Conservation (phyloP, 805 yeast species). For the Tetrapisispora namnaoensis region DNA sequence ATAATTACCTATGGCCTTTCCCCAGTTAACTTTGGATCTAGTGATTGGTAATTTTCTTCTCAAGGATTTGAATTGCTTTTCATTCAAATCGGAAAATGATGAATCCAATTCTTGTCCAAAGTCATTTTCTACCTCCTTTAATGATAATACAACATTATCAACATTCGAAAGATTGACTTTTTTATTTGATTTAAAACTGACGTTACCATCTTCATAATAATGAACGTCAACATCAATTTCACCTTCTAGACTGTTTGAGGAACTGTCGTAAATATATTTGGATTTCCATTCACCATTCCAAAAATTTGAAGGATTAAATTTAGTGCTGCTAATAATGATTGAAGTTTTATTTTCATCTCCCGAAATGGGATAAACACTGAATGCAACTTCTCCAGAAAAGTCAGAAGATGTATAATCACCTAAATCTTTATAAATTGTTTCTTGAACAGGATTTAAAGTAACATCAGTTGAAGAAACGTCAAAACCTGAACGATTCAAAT, state of each 20-base stretch:
- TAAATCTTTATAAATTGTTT: conserved; percentile 14
- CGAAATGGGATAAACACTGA: conserved; percentile 34
- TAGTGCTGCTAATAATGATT: conserved; percentile 59
- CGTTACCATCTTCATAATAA: conserved; percentile 94
- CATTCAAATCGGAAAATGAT: conserved; percentile 65
- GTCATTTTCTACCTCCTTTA: conserved; percentile 46
- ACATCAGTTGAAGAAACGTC: conserved; percentile 40
- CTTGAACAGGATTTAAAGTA: conserved; percentile 12
- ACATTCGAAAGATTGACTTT: conserved; percentile 22
- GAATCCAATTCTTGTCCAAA: conserved; percentile 51
- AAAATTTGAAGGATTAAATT: conserved; percentile 63
- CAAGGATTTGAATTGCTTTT: conserved; percentile 67
- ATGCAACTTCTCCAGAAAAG: conserved; percentile 48
- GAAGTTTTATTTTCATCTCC: conserved; percentile 22
- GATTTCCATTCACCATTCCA: conserved; percentile 89
- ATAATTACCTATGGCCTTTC: conserved; percentile 82
- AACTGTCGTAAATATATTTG: conserved; percentile 38
- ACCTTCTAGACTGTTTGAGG: conserved; percentile 37
- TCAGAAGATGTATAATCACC: conserved; percentile 48
- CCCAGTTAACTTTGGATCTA: conserved; percentile 90
- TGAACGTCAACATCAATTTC: conserved; percentile 63
- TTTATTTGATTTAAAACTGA: conserved; percentile 50
- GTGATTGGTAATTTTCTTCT: conserved; percentile 91
- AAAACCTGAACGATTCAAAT: conserved; percentile 37
- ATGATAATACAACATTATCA: conserved; percentile 33